Evolutionary conservation across 257 asterid species (phyloP).

Genomic region (Echium plantagineum): DNA sequence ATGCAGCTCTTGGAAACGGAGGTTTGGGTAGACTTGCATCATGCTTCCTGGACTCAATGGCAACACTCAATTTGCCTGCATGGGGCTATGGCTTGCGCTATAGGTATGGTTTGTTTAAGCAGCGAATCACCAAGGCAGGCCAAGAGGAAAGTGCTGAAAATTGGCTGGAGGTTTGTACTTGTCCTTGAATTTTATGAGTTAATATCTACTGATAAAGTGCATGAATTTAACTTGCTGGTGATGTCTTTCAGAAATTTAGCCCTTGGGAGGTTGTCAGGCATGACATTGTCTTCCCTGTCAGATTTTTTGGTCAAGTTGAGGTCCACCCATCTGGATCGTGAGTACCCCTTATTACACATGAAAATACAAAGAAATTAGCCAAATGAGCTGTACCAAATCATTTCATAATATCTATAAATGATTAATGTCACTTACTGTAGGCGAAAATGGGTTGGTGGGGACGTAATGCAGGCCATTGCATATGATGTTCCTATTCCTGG

Average conservation of each 20-base stretch:
- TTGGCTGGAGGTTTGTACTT: slow-evolving; percentile 85
- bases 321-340: slow-evolving; percentile 80
- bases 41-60: slow-evolving; percentile 98
- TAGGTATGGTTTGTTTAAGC: slow-evolving; percentile 93
- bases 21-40: slow-evolving; percentile 99
- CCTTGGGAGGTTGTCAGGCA: slow-evolving; percentile 97
- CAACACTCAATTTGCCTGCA: slow-evolving; percentile 90
- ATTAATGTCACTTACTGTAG: slow-evolving; percentile 20
- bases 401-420: no score
- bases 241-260: slow-evolving; percentile 71
- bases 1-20: slow-evolving; percentile 99
- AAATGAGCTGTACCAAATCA: neutral
- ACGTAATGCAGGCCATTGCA: slow-evolving; percentile 87
- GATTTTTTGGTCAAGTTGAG: slow-evolving; percentile 91
- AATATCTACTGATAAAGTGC: neutral
- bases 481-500: slow-evolving; percentile 99
- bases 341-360: slow-evolving; percentile 21
- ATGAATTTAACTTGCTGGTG: slow-evolving; percentile 14
- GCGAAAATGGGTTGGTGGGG: slow-evolving; percentile 95
- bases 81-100: slow-evolving; percentile 99
- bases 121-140: slow-evolving; percentile 66
- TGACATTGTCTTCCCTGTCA: slow-evolving; percentile 81
- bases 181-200: neutral
- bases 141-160: slow-evolving; percentile 93
- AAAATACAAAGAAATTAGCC: neutral